Base-by-base conservation (phyloP, 2,329 filamentous ascomycete genomes). In the Verticillium tricorpus region DNA sequence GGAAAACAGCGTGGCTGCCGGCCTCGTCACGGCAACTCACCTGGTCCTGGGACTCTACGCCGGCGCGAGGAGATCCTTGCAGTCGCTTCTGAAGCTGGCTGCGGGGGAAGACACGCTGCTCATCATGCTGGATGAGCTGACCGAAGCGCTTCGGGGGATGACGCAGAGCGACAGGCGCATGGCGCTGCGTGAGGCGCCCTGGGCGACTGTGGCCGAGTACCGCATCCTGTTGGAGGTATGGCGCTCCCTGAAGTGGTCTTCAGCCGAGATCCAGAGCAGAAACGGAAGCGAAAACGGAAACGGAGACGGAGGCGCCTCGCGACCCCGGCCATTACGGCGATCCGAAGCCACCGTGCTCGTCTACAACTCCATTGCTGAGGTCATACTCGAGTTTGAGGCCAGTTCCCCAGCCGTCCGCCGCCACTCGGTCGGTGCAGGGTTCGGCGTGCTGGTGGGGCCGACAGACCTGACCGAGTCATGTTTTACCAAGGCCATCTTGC, bases 21-120 rank as follows among this genome's bases (percentile, higher is more conserved):
- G 72, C 1, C 62, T 74, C n/a, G 72, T 72, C 52, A 67, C 71
- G 8, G 67, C 70, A 1, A 72, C 69, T 2, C 72, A 74, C 56
- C 62, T 73, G 12, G 70, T 67, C 0, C 56, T 69, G 32, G 71
- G 69, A 2, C 65, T 65, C 7, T 68, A 71, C 54, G 63, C 70
- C 2, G 68, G 70, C 5, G 64, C 68, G 8, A 64, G 72, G 34
- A 65, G 72, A 59, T 72, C 71, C n/a, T 54, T 67, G 14, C 63
- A 70, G 19, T 63, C 67, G 45, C 58, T 70, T 15, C 62, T 67
- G 5, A 64, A 69, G 5, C 64, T 66, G 19, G 62, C 64, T 3
- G 65, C 65, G 3, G 68, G 68, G 4, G 69, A 74, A 22, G 68
- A 73, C 37, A 68, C 68, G 0, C 61, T 72, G 22, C 34, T 73